Evolutionary conservation across 176 grass and related monocot genomes (phyloP), one percentile per base, ranked within the genome.

Genomic region (Lolium multiflorum): DNA sequence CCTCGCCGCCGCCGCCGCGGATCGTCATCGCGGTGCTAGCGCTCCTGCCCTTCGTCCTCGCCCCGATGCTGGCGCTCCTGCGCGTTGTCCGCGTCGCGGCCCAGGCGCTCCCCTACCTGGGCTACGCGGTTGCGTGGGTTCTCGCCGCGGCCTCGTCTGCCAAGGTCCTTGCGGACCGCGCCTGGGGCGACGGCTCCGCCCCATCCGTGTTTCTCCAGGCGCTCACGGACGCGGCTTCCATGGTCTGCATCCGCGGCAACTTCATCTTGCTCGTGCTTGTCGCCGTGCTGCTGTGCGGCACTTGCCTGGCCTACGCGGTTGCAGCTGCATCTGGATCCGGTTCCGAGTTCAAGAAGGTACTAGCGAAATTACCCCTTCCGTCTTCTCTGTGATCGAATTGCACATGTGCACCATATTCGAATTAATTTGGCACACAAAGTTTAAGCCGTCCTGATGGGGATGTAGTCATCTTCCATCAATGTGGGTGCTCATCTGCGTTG

Each of bases 141-240:
- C 7, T 58, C 11, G 10, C 4, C 9, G 39, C 18, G 24, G 28
- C 4, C 25, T 7, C 1, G 18, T 9, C 9, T 11, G 20, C 56
- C 67, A 1, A 0, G 44, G 1, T 64, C 9, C 39, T 72, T 20
- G 71, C 44, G 21, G 15, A 1, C n/a, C 14, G 80, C n/a, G 58
- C 57, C 85, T 74, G 57, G 57, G 28, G 46, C 59, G 31, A 81
- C 46, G 58, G n/a, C 41, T 74, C 71, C 46, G 73, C 18, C 46
- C 13, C 47, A 70, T 7, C 24, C 56, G 14, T 61, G 18, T 12
- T 21, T 21, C 22, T 74, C 70, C 20, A 14, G 70, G 70, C 43
- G 43, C 5, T 73, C 43, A 24, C 11, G 43, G 44, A 14, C 71
- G 57, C 6, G n/a, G 57, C 57, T 6, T 5, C 0, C 43, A 64